Conservation (phyloP, 164 flowering plant genomes). For the Nymphaea colorata region DNA sequence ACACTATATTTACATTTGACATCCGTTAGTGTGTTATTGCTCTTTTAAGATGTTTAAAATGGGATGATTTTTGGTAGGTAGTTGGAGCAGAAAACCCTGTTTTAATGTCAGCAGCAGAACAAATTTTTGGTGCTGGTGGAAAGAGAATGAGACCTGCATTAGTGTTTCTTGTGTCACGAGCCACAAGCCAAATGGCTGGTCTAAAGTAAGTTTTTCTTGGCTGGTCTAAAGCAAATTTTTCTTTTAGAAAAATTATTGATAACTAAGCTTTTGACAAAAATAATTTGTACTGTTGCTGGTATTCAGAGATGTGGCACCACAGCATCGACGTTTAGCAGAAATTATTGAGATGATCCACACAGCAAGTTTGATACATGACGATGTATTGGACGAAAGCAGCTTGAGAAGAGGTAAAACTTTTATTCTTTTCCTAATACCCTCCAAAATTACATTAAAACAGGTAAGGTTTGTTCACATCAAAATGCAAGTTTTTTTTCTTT, state of each 20-base stretch:
- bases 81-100: conserved; percentile 97
- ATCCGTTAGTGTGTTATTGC: no score
- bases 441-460: no score
- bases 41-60: no score
- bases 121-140: conserved; percentile 98
- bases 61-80: conserved; percentile 32
- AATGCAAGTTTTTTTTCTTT: no score
- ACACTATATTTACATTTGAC: no score
- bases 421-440: neutral
- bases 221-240: neutral
- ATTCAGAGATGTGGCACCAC: conserved; percentile 65
- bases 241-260: neutral
- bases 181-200: conserved; percentile 64
- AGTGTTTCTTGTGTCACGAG: conserved; percentile 83
- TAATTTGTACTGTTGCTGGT: conserved; percentile 2
- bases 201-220: conserved; percentile 36
- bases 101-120: conserved; percentile 90
- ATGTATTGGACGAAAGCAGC: conserved; percentile 86
- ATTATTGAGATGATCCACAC: conserved; percentile 98
- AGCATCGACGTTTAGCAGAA: conserved; percentile 92
- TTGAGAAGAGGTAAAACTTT: conserved; percentile 63
- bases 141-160: conserved; percentile 95
- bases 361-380: conserved; percentile 97
- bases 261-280: neutral
- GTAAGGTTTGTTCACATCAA: no score